Base-by-base conservation (phyloP, 331 rosid genomes). In the Acacia pycnantha region DNA sequence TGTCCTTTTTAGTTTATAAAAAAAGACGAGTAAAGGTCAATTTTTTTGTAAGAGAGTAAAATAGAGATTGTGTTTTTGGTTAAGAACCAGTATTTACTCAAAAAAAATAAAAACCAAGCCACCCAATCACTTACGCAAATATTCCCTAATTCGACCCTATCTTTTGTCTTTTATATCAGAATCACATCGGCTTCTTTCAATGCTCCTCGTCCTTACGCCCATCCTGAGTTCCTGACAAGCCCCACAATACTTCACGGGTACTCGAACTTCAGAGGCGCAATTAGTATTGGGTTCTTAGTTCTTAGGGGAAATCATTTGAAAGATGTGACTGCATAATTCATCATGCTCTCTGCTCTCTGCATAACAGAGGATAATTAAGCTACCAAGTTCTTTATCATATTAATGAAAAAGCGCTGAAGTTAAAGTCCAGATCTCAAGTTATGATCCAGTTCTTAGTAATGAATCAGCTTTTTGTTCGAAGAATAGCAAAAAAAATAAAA, bases 201-300 rank as follows among this genome's bases (percentile, higher is more conserved):
- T 84, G 88, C 58, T 90, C 6, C 76, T 2, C 31, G 31, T 29
- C 31, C 31, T 29, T 29, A 92, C 96, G 29, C 98, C 93, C 82
- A 77, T 91, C 87, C 85, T n/a, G n/a, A n/a, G n/a, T n/a, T n/a
- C n/a, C n/a, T 95, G 31, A 90, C 90, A 41, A 90, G 82, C 85
- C 97, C 98, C 50, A 86, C 93, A 77, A 66, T 40, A 43, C 47
- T 43, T 43, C 47, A 9, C 47, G 10, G 47, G 8, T 11, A 12
- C 51, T 51, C 18, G 5, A 18, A 18, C 22, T 1, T 51, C 8
- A 51, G 9, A 16, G 58, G n/a, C 11, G 37, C 43, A 41, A 29
- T 31, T 19, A 6, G 48, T 48, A 47, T 18, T n/a, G 5, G 51
- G 21, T 73, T 71, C 46, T 26, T 35, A 72, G 41, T 44, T 59